Evolutionary conservation across 2,329 filamentous ascomycete species (phyloP), one percentile per base, ranked within the genome.

Genomic region (Albophoma yamanashiensis): DNA sequence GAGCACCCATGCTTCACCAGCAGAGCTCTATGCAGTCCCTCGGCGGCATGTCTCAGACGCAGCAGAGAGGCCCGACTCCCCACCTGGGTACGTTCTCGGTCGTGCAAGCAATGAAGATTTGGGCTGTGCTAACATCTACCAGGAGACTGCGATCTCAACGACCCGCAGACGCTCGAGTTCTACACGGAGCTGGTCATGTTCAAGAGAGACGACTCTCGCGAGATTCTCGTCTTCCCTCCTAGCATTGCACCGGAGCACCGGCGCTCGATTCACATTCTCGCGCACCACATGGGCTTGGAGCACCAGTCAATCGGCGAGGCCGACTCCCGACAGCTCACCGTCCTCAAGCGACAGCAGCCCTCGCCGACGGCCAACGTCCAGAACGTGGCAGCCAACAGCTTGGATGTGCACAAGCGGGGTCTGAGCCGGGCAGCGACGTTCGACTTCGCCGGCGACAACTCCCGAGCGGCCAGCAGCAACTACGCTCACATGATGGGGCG

Each of bases 351-450:
- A 47, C 78, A 82, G 64, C 78, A 82, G 65, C 63, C 80, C 71
- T 73, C 79, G 55, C 74, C 82, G 45, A 76, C 81, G n/a, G 73
- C 79, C 56, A 77, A 80, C 67, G 74, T 87, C 78, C 79, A 87
- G 79, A 68, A 78, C 72, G 64, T 76, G 27, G 80, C 84, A 1
- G 86, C 86, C 60, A 87, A 89, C 61, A 84, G 85, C 27, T 79
- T 86, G 57, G 91, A 96, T 64, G 85, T 89, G 60, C 87, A 91
- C 67, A 88, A 93, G 66, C 89, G 93, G 62, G 89, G 88, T 5
- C 79, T 99, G 42, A 96, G 92, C 76, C 88, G 94, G 63, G 92
- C 94, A 20, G 94, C 94, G n/a, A 97, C 94, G 2, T 96, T 95
- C 65, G 94, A 97, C 74, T 97, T 97, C 74, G 92, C 90, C 65